These are phyloP conservation scores for Apophysomyces elegans DNA, from an alignment of 371 early-diverging fungal species.

Conservation along the genomic window DNA sequence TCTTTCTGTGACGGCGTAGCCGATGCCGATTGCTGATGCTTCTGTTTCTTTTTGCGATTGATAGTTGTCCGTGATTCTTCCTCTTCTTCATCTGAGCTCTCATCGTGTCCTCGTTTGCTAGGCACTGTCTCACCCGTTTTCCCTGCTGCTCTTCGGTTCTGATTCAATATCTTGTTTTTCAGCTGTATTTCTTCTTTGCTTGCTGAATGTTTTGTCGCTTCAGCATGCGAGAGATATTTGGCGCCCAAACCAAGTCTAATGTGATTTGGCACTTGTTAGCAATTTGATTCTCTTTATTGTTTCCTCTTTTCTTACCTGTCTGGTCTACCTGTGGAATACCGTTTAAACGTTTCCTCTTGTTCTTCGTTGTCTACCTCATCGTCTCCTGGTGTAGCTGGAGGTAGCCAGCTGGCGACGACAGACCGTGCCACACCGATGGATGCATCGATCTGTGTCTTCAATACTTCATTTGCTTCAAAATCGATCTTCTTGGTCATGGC, in stretches of 20 bases:
- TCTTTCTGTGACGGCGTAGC: slow-evolving; percentile 9
- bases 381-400: slow-evolving; percentile 42
- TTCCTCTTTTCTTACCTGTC: slow-evolving; percentile 35
- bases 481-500: slow-evolving; percentile 19
- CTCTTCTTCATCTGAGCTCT: slow-evolving; percentile 45
- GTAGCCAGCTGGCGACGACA: slow-evolving; percentile 51
- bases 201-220: slow-evolving; percentile 56
- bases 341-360: slow-evolving; percentile 27
- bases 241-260: slow-evolving; percentile 63
- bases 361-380: slow-evolving; percentile 39
- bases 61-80: slow-evolving; percentile 44
- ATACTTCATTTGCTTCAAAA: slow-evolving; percentile 43
- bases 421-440: slow-evolving; percentile 49
- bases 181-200: slow-evolving; percentile 42
- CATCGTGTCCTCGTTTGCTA: slow-evolving; percentile 32
- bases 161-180: slow-evolving; percentile 53
- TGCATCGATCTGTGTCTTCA: slow-evolving; percentile 55
- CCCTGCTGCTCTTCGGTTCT: slow-evolving; percentile 40
- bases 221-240: slow-evolving; percentile 60
- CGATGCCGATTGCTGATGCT: slow-evolving; percentile 7
- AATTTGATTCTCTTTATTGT: neutral
- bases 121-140: slow-evolving; percentile 19
- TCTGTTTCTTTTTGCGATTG: slow-evolving; percentile 16
- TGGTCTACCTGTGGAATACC: slow-evolving; percentile 51
- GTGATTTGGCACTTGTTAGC: neutral